phyloP scores from a whole-genome alignment of 768 basidiomycete genomes.

The Leccinum subtestaceum region DNA sequence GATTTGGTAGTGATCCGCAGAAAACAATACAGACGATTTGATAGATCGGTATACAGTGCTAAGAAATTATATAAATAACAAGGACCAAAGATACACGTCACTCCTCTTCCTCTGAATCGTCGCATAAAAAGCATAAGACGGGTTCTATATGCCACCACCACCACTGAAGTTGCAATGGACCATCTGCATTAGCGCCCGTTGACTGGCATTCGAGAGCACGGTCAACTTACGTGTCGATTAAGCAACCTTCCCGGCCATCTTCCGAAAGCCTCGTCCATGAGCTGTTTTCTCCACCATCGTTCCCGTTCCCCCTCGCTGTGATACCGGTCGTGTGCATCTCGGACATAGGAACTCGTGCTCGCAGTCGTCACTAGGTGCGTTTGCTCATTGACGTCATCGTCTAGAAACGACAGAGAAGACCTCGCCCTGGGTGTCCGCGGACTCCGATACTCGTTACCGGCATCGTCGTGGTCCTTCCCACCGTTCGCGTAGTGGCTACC shows the following conservation, averaged over 20 bases:
- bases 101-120: conserved; percentile 50
- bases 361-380: conserved; percentile 38
- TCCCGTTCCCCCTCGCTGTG: conserved; percentile 30
- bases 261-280: conserved; percentile 57
- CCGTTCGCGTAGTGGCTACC: neutral
- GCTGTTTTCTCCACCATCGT: conserved; percentile 39
- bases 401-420: conserved; percentile 8
- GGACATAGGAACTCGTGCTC: conserved; percentile 17
- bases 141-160: conserved; percentile 80
- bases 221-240: conserved; percentile 61
- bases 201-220: neutral
- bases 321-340: conserved; percentile 18
- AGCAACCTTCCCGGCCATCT: conserved; percentile 64
- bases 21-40: conserved; percentile 15
- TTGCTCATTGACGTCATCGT: conserved; percentile 32
- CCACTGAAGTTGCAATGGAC: conserved; percentile 50
- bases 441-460: neutral
- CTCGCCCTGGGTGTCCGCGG: conserved; percentile 4
- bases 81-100: conserved; percentile 10
- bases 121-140: conserved; percentile 58
- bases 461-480: neutral
- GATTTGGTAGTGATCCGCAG: conserved; percentile 9
- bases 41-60: neutral
- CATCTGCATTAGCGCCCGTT: neutral
- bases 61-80: neutral